Base-by-base conservation (phyloP, 2,329 filamentous ascomycete genomes). In the Whalleya microplaca region DNA sequence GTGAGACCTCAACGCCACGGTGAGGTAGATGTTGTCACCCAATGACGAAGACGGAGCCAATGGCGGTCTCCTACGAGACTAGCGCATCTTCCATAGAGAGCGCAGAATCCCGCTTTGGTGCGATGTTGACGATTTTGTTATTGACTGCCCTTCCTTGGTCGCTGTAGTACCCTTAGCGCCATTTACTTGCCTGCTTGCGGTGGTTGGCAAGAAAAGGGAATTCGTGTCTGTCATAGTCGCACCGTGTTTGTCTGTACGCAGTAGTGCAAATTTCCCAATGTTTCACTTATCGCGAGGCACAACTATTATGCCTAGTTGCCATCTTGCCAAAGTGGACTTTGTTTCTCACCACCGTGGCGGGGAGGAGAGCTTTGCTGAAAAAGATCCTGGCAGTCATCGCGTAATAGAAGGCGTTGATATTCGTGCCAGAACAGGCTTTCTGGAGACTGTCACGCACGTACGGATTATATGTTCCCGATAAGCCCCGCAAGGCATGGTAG, bases 231-330 rank as follows among this genome's bases (percentile, higher is more conserved):
- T 37, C 10, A 14, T 18, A 12, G 58, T 61, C 37, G 41, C 48
- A 63, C 58, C 10, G 41, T 41, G 50, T n/a, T 42, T 14, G 29
- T 27, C 41, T 27, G 47, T 49, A 49, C 47, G 47, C 10, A 14
- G 56, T 58, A 12, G 55, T 58, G 47, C 61, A 58, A 64, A 64
- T 64, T 58, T 61, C 61, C 49, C 57, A 37, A 10, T 64, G 56
- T 61, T 64, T 62, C 61, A 64, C 58, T 62, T 59, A 41, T 41
- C 51, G 54, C 57, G 44, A 41, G 20, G 14, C 23, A 27, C 23
- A 9, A 7, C 23, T 18, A 7, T n/a, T 18, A 46, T 46, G 44
- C 19, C 32, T 20, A 29, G 44, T 29, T 46, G 23, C 21, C 6
- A 21, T 29, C 21, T 29, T 46, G 43, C 16, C 44, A 46, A 21